Base-by-base conservation (phyloP, 352 stramenopile species). In the Pythium myriotylum region DNA sequence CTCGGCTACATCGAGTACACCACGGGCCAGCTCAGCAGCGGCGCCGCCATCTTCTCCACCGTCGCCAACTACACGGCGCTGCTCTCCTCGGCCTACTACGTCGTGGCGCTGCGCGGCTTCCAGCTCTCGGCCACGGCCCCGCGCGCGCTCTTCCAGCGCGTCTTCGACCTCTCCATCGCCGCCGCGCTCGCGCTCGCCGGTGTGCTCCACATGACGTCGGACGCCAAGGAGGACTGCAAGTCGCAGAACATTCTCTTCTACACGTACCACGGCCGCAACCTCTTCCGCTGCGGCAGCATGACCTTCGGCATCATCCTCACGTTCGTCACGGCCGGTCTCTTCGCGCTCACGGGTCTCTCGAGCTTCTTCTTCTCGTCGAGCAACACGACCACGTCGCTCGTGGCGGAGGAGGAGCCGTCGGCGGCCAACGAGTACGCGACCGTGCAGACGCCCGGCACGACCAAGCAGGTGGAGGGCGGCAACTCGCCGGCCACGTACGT, bases 201-300 rank as follows among this genome's bases (percentile, higher is more conserved):
- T n/a, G 68, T 76, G 20, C 17, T 81, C 46, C 65, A 75, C 56
- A 33, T 60, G 1, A 75, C 55, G 20, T 81, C 73, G 42, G 54
- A 61, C 1, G 61, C 58, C 1, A 65, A 73, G 54, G 62, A 67
- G 61, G 62, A 79, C 50, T 82, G 74, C 65, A 63, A 62, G 40
- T 63, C 70, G 19, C 68, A 75, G 57, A 81, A 79, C 64, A 58
- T 48, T 16, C 65, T 76, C 64, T 82, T 76, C 51, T 65, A 69
- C 67, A 70, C 68, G 19, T 79, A 79, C 70, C 70, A 79, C 68
- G 65, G 65, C 10, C 75, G 59, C 14, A 57, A 49, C 19, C 68
- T 80, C 20, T 79, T 82, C 71, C 74, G 74, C 46, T 82, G 74
- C 42, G 71, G 68, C 27, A 61, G 75, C 57, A 76, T 79, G 65